phyloP scores from a whole-genome alignment of 2,329 filamentous ascomycete genomes.

The Chrysosporium queenslandicum region DNA sequence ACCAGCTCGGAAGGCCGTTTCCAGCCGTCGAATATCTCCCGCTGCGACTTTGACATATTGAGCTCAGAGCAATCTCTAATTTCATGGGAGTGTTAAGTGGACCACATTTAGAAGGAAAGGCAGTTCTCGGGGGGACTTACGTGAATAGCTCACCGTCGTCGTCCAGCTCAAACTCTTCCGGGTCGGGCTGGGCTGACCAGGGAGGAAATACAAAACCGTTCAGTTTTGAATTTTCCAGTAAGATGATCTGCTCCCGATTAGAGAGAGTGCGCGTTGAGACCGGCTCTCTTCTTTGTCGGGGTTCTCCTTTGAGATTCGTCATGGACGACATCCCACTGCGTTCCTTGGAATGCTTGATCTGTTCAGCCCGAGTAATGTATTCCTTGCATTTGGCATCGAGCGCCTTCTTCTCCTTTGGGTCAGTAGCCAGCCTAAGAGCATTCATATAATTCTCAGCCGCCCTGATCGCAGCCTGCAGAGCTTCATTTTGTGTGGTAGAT shows the following conservation, averaged over 20 bases:
- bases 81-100: constrained; percentile 20
- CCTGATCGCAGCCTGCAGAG: constrained; percentile 63
- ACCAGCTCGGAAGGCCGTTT: constrained; percentile 62
- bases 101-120: constrained; percentile 7
- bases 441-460: constrained; percentile 75
- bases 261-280: constrained; percentile 51
- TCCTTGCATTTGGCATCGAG: constrained; percentile 59
- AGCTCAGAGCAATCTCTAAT: constrained; percentile 58
- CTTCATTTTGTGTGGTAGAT: constrained; percentile 49
- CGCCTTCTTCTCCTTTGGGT: constrained; percentile 53
- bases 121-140: constrained; percentile 36
- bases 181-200: constrained; percentile 58
- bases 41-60: constrained; percentile 63
- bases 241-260: constrained; percentile 62
- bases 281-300: constrained; percentile 36
- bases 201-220: constrained; percentile 77
- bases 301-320: not conserved
- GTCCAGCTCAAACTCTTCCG: constrained; percentile 51
- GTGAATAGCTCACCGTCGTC: constrained; percentile 48
- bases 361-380: constrained; percentile 62
- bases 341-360: constrained; percentile 50
- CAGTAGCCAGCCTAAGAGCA: constrained; percentile 54
- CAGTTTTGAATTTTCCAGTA: constrained; percentile 66
- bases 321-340: not conserved
- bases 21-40: constrained; percentile 72